These are phyloP conservation scores for Ceratocystis albifundus DNA, from an alignment of 2,329 filamentous ascomycete genomes.

Conservation along the genomic window DNA sequence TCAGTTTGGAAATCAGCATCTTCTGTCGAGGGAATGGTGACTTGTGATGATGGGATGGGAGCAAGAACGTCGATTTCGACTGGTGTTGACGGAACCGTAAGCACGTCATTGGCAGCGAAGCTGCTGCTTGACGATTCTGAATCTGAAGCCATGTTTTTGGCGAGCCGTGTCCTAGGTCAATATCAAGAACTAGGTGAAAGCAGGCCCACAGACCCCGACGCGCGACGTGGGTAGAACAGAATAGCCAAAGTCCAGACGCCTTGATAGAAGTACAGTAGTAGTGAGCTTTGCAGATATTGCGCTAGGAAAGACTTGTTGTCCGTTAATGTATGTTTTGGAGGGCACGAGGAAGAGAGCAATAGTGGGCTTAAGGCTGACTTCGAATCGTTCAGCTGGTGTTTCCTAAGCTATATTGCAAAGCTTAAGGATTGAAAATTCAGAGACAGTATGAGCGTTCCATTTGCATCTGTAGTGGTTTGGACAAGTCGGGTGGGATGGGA, in stretches of 20 bases:
- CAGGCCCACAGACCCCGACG: background rate
- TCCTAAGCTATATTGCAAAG: background rate
- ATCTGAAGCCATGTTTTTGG: constrained; percentile 15
- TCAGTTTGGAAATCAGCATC: constrained; percentile 42
- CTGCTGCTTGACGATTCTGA: constrained; percentile 11
- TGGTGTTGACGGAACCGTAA: constrained; percentile 10
- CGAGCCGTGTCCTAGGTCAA: background rate
- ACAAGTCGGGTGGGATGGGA: background rate
- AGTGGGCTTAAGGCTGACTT: background rate
- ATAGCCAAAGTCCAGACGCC: background rate
- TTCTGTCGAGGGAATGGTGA: constrained; percentile 48
- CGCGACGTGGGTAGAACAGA: background rate
- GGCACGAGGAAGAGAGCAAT: background rate
- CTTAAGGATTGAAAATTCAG: background rate
- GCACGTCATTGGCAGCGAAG: background rate
- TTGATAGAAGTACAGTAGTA: background rate
- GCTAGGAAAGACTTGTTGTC: background rate
- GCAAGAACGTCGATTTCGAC: constrained; percentile 12
- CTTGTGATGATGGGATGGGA: constrained; percentile 33
- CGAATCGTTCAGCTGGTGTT: background rate
- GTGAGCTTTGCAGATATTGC: background rate
- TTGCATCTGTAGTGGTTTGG: background rate
- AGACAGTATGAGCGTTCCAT: background rate
- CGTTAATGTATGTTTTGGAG: background rate
- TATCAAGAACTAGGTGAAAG: background rate